Evolutionary conservation across 345 rosid species (phyloP), one percentile per base, ranked within the genome.

Genomic region (Rhodamnia argentea): DNA sequence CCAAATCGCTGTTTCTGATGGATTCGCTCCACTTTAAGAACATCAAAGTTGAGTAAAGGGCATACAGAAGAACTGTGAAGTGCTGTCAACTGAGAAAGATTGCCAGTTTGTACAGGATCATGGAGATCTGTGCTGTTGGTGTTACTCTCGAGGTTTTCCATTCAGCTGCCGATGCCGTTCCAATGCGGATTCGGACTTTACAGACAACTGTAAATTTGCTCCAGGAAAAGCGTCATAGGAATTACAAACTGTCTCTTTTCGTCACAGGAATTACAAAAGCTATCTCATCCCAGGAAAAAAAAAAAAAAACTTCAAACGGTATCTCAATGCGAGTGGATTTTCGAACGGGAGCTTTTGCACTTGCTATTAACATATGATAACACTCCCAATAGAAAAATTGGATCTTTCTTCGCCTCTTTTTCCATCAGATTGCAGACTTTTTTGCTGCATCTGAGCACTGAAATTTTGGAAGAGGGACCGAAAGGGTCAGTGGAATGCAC

Each of bases 51-150:
- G 92, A 87, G 92, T 93, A 95, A 93, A 92, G 56, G 84, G 91
- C 76, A 82, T 88, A 90, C 93, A 89, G 89, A 87, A 92, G 81
- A 87, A 86, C 56, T 37, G 62, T 24, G 57, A 70, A 70, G 13
- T 4, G 20, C 24, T 32, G 70, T 82, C 89, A 89, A 82, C 76
- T 92, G 50, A 87, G 84, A 82, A 92, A 91, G 89, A 85, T 96
- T 22, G 92, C 94, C 2, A 91, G 64, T 86, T 86, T 92, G 86
- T 88, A 95, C 89, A 90, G 99, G 89, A 44, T 94, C 11, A 51
- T 95, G 6, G 98, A 95, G 84, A 27, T 94, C 54, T 90, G 92
- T 51, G 87, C 86, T 94, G 81, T 82, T 98, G 57, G 86, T 94
- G 24, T 82, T 98, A 82, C 83, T 94, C 83, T 92, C 98, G 22